Conservation (phyloP, 108 stramenopile species). For the Skeletonema potamos region DNA sequence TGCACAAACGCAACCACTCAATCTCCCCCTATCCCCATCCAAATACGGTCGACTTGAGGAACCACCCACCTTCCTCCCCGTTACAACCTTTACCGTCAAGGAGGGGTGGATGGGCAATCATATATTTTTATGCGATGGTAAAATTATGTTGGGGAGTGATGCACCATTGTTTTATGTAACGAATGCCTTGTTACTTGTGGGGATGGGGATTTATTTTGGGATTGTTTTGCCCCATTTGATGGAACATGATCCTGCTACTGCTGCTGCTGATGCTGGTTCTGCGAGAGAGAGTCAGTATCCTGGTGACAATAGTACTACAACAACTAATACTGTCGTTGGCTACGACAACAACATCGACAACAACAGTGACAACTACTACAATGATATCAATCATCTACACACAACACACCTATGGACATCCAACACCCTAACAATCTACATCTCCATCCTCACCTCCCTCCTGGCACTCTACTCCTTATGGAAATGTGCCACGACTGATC, state of each 20-base stretch:
- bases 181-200: conserved; percentile 60
- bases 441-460: conserved; percentile 32
- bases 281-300: too few species aligned
- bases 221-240: conserved; percentile 54
- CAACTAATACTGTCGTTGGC: neutral
- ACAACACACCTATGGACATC: conserved; percentile 25
- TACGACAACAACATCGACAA: neutral
- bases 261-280: neutral
- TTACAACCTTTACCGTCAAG: conserved; percentile 54
- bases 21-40: too few species aligned
- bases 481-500: conserved; percentile 78
- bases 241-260: conserved; percentile 20
- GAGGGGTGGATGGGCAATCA: conserved; percentile 92
- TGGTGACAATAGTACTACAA: too few species aligned
- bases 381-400: neutral
- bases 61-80: conserved; percentile 53
- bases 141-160: conserved; percentile 84
- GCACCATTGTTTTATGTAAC: conserved; percentile 79
- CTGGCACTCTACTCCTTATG: conserved; percentile 60
- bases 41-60: neutral
- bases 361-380: neutral
- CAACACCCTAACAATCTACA: conserved; percentile 38
- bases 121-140: conserved; percentile 79
- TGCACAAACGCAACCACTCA: conserved; percentile 7
- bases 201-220: conserved; percentile 47